phyloP scores from a whole-genome alignment of 208 protist species.

The Trichomonas gallinae region DNA sequence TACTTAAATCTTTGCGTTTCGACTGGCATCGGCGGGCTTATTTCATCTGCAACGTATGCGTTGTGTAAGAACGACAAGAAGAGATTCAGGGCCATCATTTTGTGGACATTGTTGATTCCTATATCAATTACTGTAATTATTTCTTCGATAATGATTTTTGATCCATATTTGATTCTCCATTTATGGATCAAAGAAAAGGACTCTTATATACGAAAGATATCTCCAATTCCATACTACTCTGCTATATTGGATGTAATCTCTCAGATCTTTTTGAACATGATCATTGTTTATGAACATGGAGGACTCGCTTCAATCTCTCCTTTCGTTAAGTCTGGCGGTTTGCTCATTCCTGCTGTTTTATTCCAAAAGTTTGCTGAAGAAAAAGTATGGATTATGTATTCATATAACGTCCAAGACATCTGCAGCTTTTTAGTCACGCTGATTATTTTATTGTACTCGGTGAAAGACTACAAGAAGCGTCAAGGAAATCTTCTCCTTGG shows the following conservation, averaged over 20 bases:
- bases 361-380: not conserved
- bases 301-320: not conserved
- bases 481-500: no score
- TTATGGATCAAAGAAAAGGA: no score
- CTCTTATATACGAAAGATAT: not conserved
- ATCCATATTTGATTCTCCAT: no score
- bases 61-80: not conserved
- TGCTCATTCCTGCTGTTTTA: not conserved
- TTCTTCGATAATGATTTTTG: no score
- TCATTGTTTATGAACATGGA: not conserved
- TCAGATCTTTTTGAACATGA: not conserved
- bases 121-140: no score
- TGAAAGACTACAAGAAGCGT: no score
- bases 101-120: not conserved
- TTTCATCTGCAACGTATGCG: not conserved
- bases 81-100: not conserved
- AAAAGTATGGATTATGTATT: not conserved
- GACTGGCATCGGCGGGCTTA: not conserved
- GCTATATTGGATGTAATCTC: not conserved
- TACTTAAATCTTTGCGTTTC: not conserved
- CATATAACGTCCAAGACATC: not conserved
- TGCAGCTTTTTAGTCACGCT: no score
- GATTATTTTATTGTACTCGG: no score
- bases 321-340: not conserved
- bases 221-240: not conserved